Evolutionary conservation across 75 land plant genomes (phyloP).

Genomic region (Adiantum capillusveneris): DNA sequence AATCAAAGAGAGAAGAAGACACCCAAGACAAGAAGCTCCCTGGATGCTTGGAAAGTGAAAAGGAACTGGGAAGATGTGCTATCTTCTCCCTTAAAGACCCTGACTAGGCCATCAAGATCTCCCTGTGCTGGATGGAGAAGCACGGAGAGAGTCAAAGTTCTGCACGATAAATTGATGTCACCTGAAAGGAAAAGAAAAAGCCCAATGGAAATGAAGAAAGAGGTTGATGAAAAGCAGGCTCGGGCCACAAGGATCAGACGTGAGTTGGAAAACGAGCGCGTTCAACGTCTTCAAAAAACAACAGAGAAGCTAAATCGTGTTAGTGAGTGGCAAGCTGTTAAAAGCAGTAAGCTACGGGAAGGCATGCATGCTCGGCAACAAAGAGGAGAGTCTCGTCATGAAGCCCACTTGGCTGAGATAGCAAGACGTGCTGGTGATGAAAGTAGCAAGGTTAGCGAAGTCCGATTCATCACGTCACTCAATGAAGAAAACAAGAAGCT

Average conservation of each 20-base stretch:
- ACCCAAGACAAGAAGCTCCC: slow-evolving; percentile 30
- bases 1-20: slow-evolving; percentile 47
- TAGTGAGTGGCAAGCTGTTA: slow-evolving; percentile 90
- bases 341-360: slow-evolving; percentile 63
- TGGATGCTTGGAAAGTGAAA: slow-evolving; percentile 99
- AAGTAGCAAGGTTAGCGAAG: slow-evolving; percentile 91
- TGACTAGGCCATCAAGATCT: slow-evolving; percentile 53
- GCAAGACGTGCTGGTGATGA: slow-evolving; percentile 93
- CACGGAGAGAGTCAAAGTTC: slow-evolving; percentile 56
- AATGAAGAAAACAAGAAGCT: slow-evolving; percentile 91
- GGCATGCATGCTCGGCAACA: slow-evolving; percentile 85
- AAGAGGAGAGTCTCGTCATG: slow-evolving; percentile 87
- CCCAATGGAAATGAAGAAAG: slow-evolving; percentile 69
- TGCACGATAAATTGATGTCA: slow-evolving; percentile 92
- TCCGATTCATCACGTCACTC: slow-evolving; percentile 89
- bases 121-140: slow-evolving; percentile 66
- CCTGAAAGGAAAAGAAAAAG: slow-evolving; percentile 86
- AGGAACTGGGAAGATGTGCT: slow-evolving; percentile 95
- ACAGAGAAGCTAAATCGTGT: slow-evolving; percentile 88
- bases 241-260: slow-evolving; percentile 71
- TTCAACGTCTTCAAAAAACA: slow-evolving; percentile 72
- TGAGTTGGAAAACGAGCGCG: slow-evolving; percentile 87
- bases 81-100: slow-evolving; percentile 50
- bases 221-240: slow-evolving; percentile 91
- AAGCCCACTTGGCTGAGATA: slow-evolving; percentile 88